These are phyloP conservation scores for Coemansia sp. DNA, from an alignment of 192 early-diverging fungal species.

Conservation along the genomic window DNA sequence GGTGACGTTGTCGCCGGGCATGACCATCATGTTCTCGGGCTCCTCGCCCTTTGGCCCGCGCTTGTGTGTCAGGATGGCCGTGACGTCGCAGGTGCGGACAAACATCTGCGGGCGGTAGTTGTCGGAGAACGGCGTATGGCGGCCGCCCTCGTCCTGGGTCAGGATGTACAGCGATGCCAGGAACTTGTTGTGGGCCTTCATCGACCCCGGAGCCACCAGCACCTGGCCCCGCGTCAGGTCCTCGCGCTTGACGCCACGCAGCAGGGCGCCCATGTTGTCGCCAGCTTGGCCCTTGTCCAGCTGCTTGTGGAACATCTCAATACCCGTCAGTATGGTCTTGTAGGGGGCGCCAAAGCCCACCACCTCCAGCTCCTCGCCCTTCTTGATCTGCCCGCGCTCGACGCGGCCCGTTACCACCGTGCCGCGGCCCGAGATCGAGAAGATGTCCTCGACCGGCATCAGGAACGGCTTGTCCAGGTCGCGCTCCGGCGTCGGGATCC, in stretches of 20 bases:
- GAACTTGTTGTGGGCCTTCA: slow-evolving; percentile 95
- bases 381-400: slow-evolving; percentile 85
- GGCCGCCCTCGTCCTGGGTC: slow-evolving; percentile 96
- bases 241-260: slow-evolving; percentile 97
- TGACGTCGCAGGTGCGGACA: slow-evolving; percentile 93
- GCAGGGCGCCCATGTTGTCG: slow-evolving; percentile 96
- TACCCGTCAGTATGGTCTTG: slow-evolving; percentile 94
- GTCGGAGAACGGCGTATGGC: slow-evolving; percentile 94
- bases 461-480: slow-evolving; percentile 99
- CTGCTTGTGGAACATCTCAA: slow-evolving; percentile 99
- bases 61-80: slow-evolving; percentile 73
- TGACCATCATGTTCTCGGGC: slow-evolving; percentile 92
- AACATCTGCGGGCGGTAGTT: slow-evolving; percentile 97
- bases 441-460: slow-evolving; percentile 98
- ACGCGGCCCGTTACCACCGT: slow-evolving; percentile 94
- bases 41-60: slow-evolving; percentile 65
- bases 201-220: slow-evolving; percentile 82
- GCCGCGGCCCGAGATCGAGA: slow-evolving; percentile 96
- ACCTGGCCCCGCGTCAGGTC: slow-evolving; percentile 93
- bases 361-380: slow-evolving; percentile 95
- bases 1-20: slow-evolving; percentile 95
- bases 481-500: slow-evolving; percentile 86
- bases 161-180: slow-evolving; percentile 88
- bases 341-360: slow-evolving; percentile 84
- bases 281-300: slow-evolving; percentile 94